Evolutionary conservation across 805 yeast species (phyloP), one percentile per base, ranked within the genome.

Genomic region (Komagataella mondaviorum): DNA sequence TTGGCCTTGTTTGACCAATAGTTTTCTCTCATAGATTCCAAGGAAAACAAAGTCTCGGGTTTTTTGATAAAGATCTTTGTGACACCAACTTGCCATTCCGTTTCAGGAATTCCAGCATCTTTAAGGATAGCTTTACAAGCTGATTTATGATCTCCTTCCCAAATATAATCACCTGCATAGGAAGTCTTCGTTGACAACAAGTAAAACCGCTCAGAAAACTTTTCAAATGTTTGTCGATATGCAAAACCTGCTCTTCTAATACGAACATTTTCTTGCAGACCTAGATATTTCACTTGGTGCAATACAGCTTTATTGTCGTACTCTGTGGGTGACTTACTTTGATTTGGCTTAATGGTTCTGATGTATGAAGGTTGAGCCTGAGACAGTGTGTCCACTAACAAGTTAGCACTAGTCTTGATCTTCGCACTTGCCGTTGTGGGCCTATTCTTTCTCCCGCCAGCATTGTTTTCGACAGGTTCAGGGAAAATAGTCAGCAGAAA

Each of bases 1-100:
- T 96, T 90, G 4, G 99, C 99, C 95, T 93, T 93, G 59, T 87
- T 88, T 62, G 88, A 91, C 98, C 99, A 93, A 64, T 89, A 93
- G 70, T 83, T 85, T 61, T 93, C 99, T 66, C 98, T 80, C 91
- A 91, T 81, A 59, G 88, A 91, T 68, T 93, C 99, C 53, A 93
- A 71, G 0, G 96, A 96, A 65, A 93, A 93, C 60, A 93, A 72
- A 0, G 98, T 91, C 65, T 93, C 99, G 7, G 99, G 99, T 10
- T 95, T 88, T 63, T 93, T 93, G 67, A 93, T 90, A 65, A 93
- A 93, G 5, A 93, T 90, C 66, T 89, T 90, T 7, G 95, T 78
- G 2, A 83, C 83, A 64, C 99, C 99, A 69, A 91, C 70, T 68
- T 93, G 99, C 69, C 77, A 93, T 64, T 93, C 98, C 4, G 81